Percentiles rank a stretch among this genome's conserved stretches.
These are phyloP conservation scores for Candida quercuum DNA, from an alignment of 805 yeast genomes.

Conservation along the genomic window DNA sequence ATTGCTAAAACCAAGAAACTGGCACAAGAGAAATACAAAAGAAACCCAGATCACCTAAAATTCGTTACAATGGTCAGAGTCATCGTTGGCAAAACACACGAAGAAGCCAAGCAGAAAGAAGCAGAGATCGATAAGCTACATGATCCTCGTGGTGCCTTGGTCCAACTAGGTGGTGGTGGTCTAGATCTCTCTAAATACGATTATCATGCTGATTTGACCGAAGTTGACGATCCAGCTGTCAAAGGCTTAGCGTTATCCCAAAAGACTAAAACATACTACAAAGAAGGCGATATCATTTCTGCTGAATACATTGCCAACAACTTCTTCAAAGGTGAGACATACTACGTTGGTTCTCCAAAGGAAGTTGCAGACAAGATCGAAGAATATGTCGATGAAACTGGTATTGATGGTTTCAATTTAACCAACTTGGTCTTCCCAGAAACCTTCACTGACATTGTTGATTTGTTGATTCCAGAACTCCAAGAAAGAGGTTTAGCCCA, in stretches of 20 bases:
- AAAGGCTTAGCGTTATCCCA: slow-evolving; percentile 22
- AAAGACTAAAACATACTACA: slow-evolving; percentile 22
- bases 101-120: slow-evolving; percentile 30
- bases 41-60: slow-evolving; percentile 32
- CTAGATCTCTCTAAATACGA: slow-evolving; percentile 29
- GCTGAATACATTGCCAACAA: slow-evolving; percentile 19
- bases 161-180: slow-evolving; percentile 36
- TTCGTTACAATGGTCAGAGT: slow-evolving; percentile 29
- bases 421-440: slow-evolving; percentile 32
- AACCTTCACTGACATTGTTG: slow-evolving; percentile 31
- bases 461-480: slow-evolving; percentile 30
- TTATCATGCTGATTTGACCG: slow-evolving; percentile 28
- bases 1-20: slow-evolving; percentile 24
- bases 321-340: slow-evolving; percentile 13
- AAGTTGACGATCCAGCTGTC: slow-evolving; percentile 23
- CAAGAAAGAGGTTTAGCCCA: slow-evolving; percentile 28
- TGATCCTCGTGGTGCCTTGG: slow-evolving; percentile 34
- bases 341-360: slow-evolving; percentile 26
- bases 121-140: slow-evolving; percentile 22
- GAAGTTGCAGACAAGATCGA: slow-evolving; percentile 35
- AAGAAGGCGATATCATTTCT: slow-evolving; percentile 7
- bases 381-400: slow-evolving; percentile 33
- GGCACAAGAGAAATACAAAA: slow-evolving; percentile 35
- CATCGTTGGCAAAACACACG: slow-evolving; percentile 30
- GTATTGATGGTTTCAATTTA: slow-evolving; percentile 35